A percentile compares a stretch with the other conserved stretches of the same genome.
Conservation (phyloP, 2,329 filamentous ascomycete species). For the Mycosphaerella sp. region DNA sequence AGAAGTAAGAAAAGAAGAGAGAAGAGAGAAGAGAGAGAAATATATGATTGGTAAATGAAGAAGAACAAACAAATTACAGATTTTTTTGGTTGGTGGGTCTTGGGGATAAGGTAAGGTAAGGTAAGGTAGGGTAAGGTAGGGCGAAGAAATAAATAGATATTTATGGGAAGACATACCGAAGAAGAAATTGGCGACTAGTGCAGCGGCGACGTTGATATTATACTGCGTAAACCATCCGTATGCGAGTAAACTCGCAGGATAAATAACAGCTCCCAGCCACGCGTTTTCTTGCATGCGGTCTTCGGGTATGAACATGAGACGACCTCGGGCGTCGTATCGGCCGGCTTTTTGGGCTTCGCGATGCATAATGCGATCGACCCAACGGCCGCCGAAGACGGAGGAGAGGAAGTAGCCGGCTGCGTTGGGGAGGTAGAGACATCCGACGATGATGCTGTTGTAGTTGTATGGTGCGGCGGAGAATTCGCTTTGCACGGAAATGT, state of each 20-base stretch:
- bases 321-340: constrained; percentile 61
- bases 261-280: constrained; percentile 66
- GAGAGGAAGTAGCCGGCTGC: constrained; percentile 66
- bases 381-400: constrained; percentile 64
- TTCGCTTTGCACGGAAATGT: constrained; percentile 67
- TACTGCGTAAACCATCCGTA: constrained; percentile 70
- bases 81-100: no score
- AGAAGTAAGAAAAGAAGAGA: no score
- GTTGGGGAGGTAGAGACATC: constrained; percentile 69
- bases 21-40: not conserved
- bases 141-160: no score
- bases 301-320: constrained; percentile 64
- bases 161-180: no score
- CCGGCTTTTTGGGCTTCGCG: constrained; percentile 64
- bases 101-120: no score
- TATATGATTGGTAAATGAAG: not conserved
- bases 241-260: constrained; percentile 63
- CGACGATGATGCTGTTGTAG: constrained; percentile 62
- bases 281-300: constrained; percentile 79
- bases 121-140: no score
- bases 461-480: constrained; percentile 63
- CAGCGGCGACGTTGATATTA: constrained; percentile 41
- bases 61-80: not conserved
- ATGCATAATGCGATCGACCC: constrained; percentile 77
- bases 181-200: constrained; percentile 36